Conservation (phyloP, 306 rosid species). For the Malus sieversii region DNA sequence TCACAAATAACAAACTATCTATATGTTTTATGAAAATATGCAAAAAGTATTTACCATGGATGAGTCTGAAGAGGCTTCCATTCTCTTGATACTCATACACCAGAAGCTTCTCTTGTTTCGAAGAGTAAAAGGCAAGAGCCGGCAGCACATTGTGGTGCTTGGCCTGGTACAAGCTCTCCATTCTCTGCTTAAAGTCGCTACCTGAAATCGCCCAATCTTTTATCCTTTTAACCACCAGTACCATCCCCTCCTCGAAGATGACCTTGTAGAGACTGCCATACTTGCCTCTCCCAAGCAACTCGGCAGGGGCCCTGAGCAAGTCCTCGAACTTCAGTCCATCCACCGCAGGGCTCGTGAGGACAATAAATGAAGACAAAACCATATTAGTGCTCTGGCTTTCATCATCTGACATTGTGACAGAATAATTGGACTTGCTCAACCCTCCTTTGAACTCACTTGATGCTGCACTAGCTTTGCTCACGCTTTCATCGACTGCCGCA, state of each 20-base stretch:
- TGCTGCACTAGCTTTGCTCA: slow-evolving; percentile 17
- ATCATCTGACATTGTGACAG: slow-evolving; percentile 33
- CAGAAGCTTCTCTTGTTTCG: slow-evolving; percentile 74
- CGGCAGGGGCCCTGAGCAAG: slow-evolving; percentile 72
- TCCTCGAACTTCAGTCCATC: slow-evolving; percentile 60
- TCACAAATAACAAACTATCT: too few species aligned
- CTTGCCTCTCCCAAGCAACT: slow-evolving; percentile 78
- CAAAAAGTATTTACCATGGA: slow-evolving; percentile 46
- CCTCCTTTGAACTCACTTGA: slow-evolving; percentile 41
- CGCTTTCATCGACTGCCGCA: slow-evolving; percentile 18
- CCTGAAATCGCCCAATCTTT: slow-evolving; percentile 53
- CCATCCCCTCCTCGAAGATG: slow-evolving; percentile 38
- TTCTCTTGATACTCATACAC: slow-evolving; percentile 70
- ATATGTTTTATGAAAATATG: not conserved
- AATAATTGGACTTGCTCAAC: slow-evolving; percentile 38
- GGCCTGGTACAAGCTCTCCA: slow-evolving; percentile 43
- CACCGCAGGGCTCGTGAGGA: slow-evolving; percentile 43
- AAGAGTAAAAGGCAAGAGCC: slow-evolving; percentile 65
- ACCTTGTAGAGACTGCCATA: slow-evolving; percentile 77
- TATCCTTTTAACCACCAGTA: slow-evolving; percentile 64
- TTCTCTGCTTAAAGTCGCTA: slow-evolving; percentile 51
- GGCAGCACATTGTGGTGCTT: slow-evolving; percentile 53
- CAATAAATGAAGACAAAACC: slow-evolving; percentile 53
- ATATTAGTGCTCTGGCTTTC: slow-evolving; percentile 50
- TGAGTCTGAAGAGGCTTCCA: slow-evolving; percentile 65